phyloP scores from a whole-genome alignment of 202 grass and related monocot genomes.

The Carex sylvatica region DNA sequence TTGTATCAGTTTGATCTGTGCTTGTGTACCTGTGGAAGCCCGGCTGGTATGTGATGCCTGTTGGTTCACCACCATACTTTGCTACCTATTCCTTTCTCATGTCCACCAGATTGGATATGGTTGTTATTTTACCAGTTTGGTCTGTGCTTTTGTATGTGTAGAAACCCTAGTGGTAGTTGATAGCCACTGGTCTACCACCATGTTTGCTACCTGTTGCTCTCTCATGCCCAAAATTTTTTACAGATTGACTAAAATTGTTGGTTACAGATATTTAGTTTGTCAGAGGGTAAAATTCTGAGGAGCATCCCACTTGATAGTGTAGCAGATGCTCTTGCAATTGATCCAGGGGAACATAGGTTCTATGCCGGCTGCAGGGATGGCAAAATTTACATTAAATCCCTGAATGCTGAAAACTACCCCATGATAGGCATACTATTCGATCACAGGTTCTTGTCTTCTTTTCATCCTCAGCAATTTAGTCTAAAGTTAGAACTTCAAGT shows the following conservation, averaged over 20 bases:
- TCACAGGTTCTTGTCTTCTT: conserved; percentile 16
- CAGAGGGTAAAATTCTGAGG: conserved; percentile 64
- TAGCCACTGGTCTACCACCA: not conserved
- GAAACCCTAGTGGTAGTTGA: not conserved
- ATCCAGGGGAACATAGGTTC: conserved; percentile 75
- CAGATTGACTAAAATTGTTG: not conserved
- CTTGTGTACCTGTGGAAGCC: not conserved
- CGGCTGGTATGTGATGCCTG: not conserved
- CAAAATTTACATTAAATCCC: conserved; percentile 80
- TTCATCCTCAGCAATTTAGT: not conserved
- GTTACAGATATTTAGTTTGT: conserved; percentile 79
- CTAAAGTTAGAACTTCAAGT: not conserved
- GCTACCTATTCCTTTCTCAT: not conserved
- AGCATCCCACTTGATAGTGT: conserved; percentile 61
- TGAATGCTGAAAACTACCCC: conserved; percentile 58
- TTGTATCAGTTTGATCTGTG: not conserved
- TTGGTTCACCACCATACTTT: not conserved
- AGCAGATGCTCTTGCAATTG: conserved; percentile 53
- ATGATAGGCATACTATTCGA: conserved; percentile 13
- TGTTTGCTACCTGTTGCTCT: not conserved
- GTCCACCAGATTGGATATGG: conserved; percentile 31
- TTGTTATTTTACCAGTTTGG: not conserved
- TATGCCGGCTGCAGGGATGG: conserved; percentile 92
- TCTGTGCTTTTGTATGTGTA: not conserved
- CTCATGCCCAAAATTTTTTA: not conserved